Conservation (phyloP, 108 stramenopile genomes). For the Skeletonema menzelii region DNA sequence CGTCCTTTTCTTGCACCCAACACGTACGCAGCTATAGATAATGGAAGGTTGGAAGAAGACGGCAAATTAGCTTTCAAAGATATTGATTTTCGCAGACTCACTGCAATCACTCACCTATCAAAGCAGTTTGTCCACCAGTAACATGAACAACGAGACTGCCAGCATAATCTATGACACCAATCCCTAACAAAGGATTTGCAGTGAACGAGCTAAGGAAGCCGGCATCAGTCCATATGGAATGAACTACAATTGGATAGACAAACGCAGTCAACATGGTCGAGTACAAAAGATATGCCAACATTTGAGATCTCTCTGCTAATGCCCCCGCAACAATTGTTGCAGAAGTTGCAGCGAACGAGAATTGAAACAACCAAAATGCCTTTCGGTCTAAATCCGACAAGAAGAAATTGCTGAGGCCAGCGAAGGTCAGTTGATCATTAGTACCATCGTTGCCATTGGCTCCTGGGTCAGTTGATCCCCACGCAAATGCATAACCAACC, state of each 20-base stretch:
- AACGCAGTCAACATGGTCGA: conserved; percentile 55
- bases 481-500: conserved; percentile 83
- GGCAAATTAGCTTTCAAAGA: not conserved
- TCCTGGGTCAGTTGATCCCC: conserved; percentile 20
- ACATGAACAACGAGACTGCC: conserved; percentile 96
- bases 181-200: conserved; percentile 57
- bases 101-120: conserved; percentile 59
- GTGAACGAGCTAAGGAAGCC: conserved; percentile 58
- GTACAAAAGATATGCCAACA: conserved; percentile 66
- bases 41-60: conserved; percentile 2
- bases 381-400: conserved; percentile 30
- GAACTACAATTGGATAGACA: conserved; percentile 68
- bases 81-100: not conserved
- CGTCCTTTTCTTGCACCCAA: conserved; percentile 87
- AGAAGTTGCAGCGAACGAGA: conserved; percentile 81
- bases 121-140: conserved; percentile 87
- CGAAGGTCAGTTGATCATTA: conserved; percentile 50
- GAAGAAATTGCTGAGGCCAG: conserved; percentile 63
- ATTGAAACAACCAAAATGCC: conserved; percentile 84
- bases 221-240: conserved; percentile 56
- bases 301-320: conserved; percentile 88
- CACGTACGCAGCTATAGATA: conserved; percentile 53
- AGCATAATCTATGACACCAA: conserved; percentile 91
- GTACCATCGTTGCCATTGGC: conserved; percentile 38
- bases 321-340: conserved; percentile 93